phyloP scores from a whole-genome alignment of 1,284 basidiomycete species.

The Anthracocystis panici-leucophaei region DNA sequence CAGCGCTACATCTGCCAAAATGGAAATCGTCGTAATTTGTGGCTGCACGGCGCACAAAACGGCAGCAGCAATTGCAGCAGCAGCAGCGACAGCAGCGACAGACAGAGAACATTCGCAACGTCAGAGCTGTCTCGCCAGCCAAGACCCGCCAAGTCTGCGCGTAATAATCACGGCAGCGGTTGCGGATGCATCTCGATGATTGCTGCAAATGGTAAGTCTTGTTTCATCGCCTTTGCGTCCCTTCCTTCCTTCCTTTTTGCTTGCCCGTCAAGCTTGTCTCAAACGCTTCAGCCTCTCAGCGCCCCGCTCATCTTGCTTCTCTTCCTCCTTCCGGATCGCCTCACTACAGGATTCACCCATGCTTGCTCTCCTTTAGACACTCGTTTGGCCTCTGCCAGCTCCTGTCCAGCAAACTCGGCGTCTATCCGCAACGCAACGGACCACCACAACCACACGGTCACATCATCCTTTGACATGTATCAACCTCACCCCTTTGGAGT shows the following conservation, averaged over 20 bases:
- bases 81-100: background rate
- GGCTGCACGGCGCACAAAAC: background rate
- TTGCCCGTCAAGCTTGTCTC: background rate
- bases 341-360: constrained; percentile 8
- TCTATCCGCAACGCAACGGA: background rate
- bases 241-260: background rate
- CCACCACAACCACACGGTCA: background rate
- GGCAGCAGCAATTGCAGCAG: background rate
- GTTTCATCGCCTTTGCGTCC: background rate
- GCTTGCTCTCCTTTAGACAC: constrained; percentile 11
- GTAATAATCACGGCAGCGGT: background rate
- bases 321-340: background rate
- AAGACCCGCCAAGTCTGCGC: background rate
- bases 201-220: constrained; percentile 4
- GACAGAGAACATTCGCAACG: background rate
- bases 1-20: background rate
- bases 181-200: constrained; percentile 6
- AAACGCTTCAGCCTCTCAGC: constrained; percentile 5
- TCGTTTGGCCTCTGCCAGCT: constrained; percentile 13
- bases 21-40: background rate
- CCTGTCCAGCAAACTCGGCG: background rate
- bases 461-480: constrained; percentile 14
- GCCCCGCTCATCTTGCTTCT: background rate
- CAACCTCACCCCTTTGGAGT: constrained; percentile 44
- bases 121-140: too few relatives aligned